Evolutionary conservation across 495 filamentous ascomycete species (phyloP).

Genomic region (Cercophora sp.): DNA sequence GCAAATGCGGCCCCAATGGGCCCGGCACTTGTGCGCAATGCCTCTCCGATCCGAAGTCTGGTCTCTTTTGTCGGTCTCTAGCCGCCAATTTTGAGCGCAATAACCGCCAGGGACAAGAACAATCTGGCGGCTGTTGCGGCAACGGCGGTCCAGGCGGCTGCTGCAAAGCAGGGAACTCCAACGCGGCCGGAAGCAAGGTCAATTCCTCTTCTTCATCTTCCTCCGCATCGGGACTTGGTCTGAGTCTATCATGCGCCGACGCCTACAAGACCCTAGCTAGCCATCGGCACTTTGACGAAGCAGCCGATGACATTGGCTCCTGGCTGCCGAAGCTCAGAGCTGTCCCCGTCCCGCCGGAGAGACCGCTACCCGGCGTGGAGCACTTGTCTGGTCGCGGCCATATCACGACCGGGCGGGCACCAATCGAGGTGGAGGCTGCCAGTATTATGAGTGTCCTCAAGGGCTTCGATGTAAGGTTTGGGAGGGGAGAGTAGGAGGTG

Average conservation of each 20-base stretch:
- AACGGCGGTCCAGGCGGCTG: constrained; percentile 37
- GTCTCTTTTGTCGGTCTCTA: constrained; percentile 80
- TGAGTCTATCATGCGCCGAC: constrained; percentile 65
- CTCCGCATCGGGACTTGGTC: constrained; percentile 9
- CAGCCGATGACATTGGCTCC: constrained; percentile 66
- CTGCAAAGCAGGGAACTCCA: constrained; percentile 27
- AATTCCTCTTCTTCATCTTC: constrained; percentile 4
- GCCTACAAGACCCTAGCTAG: constrained; percentile 77
- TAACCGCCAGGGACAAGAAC: constrained; percentile 36
- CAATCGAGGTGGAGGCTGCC: constrained; percentile 78
- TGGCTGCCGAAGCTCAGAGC: constrained; percentile 74
- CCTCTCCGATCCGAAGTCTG: constrained; percentile 69
- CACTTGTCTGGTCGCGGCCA: constrained; percentile 4
- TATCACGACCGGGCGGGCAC: constrained; percentile 42
- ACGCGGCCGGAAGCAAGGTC: not conserved
- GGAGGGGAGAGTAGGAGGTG: constrained; percentile 29
- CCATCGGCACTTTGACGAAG: constrained; percentile 73
- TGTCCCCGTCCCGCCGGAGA: constrained; percentile 33
- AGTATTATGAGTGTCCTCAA: constrained; percentile 83
- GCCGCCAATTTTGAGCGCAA: constrained; percentile 58
- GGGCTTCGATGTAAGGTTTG: constrained; percentile 78
- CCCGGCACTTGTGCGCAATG: constrained; percentile 82
- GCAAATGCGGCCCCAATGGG: constrained; percentile 58
- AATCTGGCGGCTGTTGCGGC: constrained; percentile 51
- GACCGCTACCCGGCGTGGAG: constrained; percentile 1